These are phyloP conservation scores for Tuber microsphaerosporum DNA, from an alignment of 495 filamentous ascomycete species.

Conservation along the genomic window DNA sequence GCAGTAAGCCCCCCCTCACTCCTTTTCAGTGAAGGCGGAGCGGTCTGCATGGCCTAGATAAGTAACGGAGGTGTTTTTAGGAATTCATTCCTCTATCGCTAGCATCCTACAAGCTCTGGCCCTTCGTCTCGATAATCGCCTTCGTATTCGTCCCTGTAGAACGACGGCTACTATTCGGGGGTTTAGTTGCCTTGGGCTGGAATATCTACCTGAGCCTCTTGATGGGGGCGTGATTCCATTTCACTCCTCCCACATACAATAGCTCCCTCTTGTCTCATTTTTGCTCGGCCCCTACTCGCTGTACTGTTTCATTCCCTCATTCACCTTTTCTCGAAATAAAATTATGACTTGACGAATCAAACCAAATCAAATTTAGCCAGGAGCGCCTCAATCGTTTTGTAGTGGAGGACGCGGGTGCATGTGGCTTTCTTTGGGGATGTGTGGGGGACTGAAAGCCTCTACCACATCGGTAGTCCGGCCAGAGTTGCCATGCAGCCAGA, in stretches of 20 bases:
- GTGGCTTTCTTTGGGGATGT: background rate
- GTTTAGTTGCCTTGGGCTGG: constrained; percentile 76
- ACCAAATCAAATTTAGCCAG: background rate
- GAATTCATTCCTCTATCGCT: constrained; percentile 65
- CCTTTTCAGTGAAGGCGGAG: constrained; percentile 22
- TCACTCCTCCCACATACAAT: background rate
- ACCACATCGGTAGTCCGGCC: too few species aligned
- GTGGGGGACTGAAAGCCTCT: too few species aligned
- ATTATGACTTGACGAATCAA: background rate
- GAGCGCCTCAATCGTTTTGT: background rate
- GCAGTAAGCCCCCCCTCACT: constrained; percentile 30
- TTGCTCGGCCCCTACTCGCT: background rate
- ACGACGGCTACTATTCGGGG: constrained; percentile 66
- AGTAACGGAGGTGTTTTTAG: constrained; percentile 41
- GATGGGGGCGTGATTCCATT: constrained; percentile 17
- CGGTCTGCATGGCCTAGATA: constrained; percentile 6
- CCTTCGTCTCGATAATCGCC: constrained; percentile 68
- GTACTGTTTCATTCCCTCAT: background rate
- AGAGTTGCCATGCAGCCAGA: too few species aligned
- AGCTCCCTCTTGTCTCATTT: background rate
- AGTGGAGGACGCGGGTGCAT: background rate
- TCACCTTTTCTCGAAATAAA: background rate
- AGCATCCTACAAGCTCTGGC: constrained; percentile 77
- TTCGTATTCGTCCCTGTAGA: constrained; percentile 75
- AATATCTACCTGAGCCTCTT: constrained; percentile 75